Evolutionary conservation across 2,329 filamentous ascomycete genomes (phyloP).

Genomic region (Didymella pomorum): DNA sequence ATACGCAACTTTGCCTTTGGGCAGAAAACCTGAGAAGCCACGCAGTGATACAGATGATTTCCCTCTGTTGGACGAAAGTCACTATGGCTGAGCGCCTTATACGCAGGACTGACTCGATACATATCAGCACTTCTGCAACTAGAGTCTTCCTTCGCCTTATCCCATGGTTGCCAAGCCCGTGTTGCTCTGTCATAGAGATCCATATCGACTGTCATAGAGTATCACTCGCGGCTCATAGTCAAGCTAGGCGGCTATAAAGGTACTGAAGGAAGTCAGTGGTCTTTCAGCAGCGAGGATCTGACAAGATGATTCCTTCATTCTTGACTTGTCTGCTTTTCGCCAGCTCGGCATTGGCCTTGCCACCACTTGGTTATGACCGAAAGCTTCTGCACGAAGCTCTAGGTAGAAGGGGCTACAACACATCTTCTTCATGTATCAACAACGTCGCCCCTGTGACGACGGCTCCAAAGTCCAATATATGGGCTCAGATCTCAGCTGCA

Average conservation of each 20-base stretch:
- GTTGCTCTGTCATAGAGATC: neutral
- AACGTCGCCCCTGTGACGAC: slow-evolving; percentile 24
- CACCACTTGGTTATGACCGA: slow-evolving; percentile 31
- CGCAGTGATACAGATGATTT: neutral
- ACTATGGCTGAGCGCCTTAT: neutral
- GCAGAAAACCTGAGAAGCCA: neutral
- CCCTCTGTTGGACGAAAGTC: neutral
- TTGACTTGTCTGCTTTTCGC: neutral
- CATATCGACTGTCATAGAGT: neutral
- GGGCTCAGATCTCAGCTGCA: slow-evolving; percentile 53
- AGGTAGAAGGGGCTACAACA: slow-evolving; percentile 27
- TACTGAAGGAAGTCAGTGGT: neutral
- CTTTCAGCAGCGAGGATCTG: no score
- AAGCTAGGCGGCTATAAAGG: neutral
- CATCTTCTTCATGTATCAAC: slow-evolving; percentile 21
- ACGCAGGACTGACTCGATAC: neutral
- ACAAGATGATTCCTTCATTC: neutral
- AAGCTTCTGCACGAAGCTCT: slow-evolving; percentile 31
- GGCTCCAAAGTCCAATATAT: slow-evolving; percentile 54
- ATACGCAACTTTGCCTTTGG: neutral
- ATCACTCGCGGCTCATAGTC: neutral
- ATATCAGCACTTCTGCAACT: neutral
- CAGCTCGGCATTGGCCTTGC: slow-evolving; percentile 1
- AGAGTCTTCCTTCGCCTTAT: neutral
- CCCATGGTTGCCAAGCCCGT: neutral